Conservation (phyloP, 169 alveolate genomes). For the Plasmodium relictum region DNA sequence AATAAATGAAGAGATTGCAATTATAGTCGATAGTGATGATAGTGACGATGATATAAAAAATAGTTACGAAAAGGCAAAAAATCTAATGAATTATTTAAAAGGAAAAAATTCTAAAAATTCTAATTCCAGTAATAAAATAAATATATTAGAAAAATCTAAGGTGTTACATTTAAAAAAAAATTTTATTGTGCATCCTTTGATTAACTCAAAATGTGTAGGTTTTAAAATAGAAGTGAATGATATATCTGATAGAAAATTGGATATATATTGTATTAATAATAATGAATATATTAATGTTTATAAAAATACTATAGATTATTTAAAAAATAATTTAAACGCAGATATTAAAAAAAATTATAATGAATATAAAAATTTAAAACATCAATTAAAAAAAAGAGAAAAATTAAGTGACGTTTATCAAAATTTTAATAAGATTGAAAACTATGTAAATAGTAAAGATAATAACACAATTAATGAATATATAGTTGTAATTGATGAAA, state of each 20-base stretch:
- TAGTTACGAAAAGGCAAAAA: constrained; percentile 33
- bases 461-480: constrained; percentile 48
- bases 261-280: constrained; percentile 67
- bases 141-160: constrained; percentile 30
- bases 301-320: constrained; percentile 57
- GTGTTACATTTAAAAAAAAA: constrained; percentile 29
- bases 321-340: constrained; percentile 38
- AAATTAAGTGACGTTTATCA: not conserved
- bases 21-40: constrained; percentile 69
- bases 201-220: constrained; percentile 69
- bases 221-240: constrained; percentile 62
- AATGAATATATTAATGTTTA: constrained; percentile 63
- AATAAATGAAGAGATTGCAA: constrained; percentile 58
- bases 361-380: constrained; percentile 17
- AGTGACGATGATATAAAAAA: constrained; percentile 60
- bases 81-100: constrained; percentile 57
- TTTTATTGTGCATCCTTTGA: constrained; percentile 58
- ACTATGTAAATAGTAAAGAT: constrained; percentile 44
- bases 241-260: constrained; percentile 49
- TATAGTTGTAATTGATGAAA: constrained; percentile 70
- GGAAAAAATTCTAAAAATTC: constrained; percentile 14
- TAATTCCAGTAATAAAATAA: not conserved
- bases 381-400: not conserved
- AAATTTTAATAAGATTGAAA: not conserved
- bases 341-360: constrained; percentile 37